phyloP scores from a whole-genome alignment of 1,284 basidiomycete species.

The Vanrija pseudolonga region DNA sequence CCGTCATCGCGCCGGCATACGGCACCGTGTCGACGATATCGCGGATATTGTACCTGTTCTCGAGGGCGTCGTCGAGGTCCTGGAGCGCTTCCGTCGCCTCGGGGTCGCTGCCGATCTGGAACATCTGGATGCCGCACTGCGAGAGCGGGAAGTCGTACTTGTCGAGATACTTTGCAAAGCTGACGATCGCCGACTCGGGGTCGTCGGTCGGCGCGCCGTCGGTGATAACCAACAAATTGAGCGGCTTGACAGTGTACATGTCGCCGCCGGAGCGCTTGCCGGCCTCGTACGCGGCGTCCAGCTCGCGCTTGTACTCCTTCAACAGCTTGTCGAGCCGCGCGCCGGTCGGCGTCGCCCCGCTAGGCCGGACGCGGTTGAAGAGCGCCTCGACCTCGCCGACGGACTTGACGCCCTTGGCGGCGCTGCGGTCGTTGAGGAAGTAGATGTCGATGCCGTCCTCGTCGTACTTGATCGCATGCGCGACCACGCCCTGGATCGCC shows the following conservation, averaged over 20 bases:
- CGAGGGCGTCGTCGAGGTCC: conserved; percentile 42
- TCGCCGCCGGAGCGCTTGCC: conserved; percentile 2
- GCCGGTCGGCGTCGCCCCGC: conserved; percentile 41
- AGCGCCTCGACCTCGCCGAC: conserved; percentile 38
- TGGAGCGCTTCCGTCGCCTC: conserved; percentile 31
- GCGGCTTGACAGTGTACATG: conserved; percentile 25
- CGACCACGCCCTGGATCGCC: conserved; percentile 40
- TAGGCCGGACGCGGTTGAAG: conserved; percentile 37
- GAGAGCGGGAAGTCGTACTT: conserved; percentile 39
- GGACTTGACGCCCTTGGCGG: conserved; percentile 28
- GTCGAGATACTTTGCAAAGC: conserved; percentile 39
- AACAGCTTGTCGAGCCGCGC: conserved; percentile 35
- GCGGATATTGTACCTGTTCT: conserved; percentile 27
- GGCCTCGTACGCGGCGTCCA: conserved; percentile 22
- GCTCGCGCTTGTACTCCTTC: conserved; percentile 33
- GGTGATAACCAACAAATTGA: conserved; percentile 42
- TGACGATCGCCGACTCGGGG: conserved; percentile 31
- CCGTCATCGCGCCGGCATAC: conserved; percentile 29
- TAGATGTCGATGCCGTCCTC: conserved; percentile 44
- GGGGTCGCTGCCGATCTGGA: conserved; percentile 43
- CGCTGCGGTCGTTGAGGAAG: conserved; percentile 40
- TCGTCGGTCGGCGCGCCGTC: conserved; percentile 39
- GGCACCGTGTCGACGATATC: conserved; percentile 46
- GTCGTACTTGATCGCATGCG: conserved; percentile 37
- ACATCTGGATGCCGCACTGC: conserved; percentile 49